A percentile compares a stretch with the other conserved stretches of the same genome.
phyloP scores from a whole-genome alignment of 2,329 filamentous ascomycete species.

The Aspergillus pseudoviridinutans region DNA sequence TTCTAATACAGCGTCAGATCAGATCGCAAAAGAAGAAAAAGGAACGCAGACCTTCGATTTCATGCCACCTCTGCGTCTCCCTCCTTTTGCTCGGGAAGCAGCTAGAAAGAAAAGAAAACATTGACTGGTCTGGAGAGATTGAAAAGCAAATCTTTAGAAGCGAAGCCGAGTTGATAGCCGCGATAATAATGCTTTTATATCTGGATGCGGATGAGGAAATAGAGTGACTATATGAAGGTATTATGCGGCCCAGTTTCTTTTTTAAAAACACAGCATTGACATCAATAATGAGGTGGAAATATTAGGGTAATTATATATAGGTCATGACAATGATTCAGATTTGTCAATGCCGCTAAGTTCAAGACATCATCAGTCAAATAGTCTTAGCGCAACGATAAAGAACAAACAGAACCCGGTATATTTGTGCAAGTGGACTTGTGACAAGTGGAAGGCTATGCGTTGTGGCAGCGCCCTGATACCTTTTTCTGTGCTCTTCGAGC shows the following conservation, averaged over 20 bases:
- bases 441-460: neutral
- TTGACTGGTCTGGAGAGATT: neutral
- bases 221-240: neutral
- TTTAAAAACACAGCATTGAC: neutral
- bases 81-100: slow-evolving; percentile 10
- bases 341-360: neutral
- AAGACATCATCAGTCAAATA: neutral
- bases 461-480: neutral
- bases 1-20: slow-evolving; percentile 14
- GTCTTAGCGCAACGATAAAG: neutral
- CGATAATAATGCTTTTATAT: neutral
- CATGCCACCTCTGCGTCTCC: slow-evolving; percentile 15
- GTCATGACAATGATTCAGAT: neutral
- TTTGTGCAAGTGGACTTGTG: neutral
- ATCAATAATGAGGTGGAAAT: neutral
- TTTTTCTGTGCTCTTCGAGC: neutral
- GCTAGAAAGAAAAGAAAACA: slow-evolving; percentile 8
- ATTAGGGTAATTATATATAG: neutral
- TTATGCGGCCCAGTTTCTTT: neutral
- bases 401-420: neutral
- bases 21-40: neutral
- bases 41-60: slow-evolving; percentile 20
- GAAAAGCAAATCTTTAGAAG: neutral
- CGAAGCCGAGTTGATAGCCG: neutral
- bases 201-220: neutral